Evolutionary conservation across 495 filamentous ascomycete species (phyloP).

Genomic region (Penicillium maclennaniae): DNA sequence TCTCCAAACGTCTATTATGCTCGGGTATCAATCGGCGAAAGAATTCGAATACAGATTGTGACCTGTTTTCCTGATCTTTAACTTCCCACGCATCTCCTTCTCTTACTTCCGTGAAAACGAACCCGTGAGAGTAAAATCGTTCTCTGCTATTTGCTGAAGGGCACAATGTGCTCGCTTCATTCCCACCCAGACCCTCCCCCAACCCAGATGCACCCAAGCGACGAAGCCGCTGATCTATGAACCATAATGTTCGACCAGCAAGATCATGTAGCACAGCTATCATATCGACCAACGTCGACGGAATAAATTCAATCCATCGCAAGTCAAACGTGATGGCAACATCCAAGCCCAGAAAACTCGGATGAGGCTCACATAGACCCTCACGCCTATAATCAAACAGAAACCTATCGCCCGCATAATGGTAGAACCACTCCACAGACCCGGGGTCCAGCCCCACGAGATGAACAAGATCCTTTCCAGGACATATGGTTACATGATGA

Average conservation of each 20-base stretch:
- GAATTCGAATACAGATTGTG: neutral
- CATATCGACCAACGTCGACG: neutral
- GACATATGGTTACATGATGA: neutral
- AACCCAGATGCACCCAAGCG: neutral
- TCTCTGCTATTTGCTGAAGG: neutral
- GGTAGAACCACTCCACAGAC: neutral
- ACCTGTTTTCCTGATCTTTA: neutral
- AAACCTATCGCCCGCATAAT: slow-evolving; percentile 1
- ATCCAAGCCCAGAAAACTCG: neutral
- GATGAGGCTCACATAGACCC: neutral
- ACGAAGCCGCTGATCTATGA: slow-evolving; percentile 1
- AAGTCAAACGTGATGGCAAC: neutral
- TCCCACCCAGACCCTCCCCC: no score
- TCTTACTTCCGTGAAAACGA: neutral
- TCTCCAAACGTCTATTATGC: neutral
- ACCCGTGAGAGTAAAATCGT: neutral
- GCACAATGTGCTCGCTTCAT: no score
- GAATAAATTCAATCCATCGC: neutral
- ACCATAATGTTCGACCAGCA: neutral
- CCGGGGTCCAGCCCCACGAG: neutral
- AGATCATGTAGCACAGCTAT: neutral
- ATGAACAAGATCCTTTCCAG: neutral
- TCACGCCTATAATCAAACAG: neutral
- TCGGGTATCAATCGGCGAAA: neutral
- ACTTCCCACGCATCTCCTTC: neutral